phyloP scores from a whole-genome alignment of 768 basidiomycete genomes.

The Termitomyces sp. region DNA sequence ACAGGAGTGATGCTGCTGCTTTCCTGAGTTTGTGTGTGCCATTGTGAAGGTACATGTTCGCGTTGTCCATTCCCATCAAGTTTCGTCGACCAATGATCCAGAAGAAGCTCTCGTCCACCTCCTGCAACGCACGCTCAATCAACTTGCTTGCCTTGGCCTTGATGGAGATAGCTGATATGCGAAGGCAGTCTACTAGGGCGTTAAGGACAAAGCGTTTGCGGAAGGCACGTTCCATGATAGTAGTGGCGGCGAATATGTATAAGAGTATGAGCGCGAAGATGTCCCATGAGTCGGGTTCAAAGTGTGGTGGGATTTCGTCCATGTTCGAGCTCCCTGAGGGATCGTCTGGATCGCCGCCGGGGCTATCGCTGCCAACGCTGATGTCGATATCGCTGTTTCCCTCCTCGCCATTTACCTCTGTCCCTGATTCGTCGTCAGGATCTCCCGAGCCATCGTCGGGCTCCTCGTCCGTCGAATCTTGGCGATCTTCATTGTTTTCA shows the following conservation, averaged over 20 bases:
- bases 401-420: background rate
- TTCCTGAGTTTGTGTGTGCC: background rate
- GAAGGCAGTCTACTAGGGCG: background rate
- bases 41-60: background rate
- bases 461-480: background rate
- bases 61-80: background rate
- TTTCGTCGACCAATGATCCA: background rate
- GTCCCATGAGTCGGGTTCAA: background rate
- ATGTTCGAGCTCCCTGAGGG: background rate
- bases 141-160: background rate
- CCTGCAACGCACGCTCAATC: background rate
- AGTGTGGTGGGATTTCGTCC: background rate
- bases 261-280: background rate
- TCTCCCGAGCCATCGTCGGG: background rate
- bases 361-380: background rate
- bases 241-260: background rate
- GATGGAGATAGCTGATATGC: background rate
- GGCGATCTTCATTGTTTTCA: background rate
- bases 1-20: background rate
- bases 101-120: background rate
- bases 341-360: background rate
- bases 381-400: background rate
- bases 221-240: background rate
- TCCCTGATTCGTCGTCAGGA: background rate
- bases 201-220: background rate